These are phyloP conservation scores for Candida boleticola DNA, from an alignment of 805 yeast genomes.

Conservation along the genomic window DNA sequence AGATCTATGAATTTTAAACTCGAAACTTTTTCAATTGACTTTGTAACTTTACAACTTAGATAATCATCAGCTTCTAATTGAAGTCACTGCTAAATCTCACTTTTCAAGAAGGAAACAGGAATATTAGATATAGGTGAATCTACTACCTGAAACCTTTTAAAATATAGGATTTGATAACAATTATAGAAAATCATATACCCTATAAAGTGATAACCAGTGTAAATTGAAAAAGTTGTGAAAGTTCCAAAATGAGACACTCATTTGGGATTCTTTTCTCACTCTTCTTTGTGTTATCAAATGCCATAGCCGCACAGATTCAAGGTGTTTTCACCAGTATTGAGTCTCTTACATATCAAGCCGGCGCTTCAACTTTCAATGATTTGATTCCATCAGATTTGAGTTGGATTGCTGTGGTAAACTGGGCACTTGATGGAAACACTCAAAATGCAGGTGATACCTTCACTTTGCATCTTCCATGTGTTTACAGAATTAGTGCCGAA, in stretches of 20 bases:
- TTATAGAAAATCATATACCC: too few species aligned
- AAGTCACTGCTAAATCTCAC: too few species aligned
- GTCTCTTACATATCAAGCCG: slow-evolving; percentile 10
- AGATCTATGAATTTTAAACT: too few species aligned
- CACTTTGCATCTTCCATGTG: slow-evolving; percentile 13
- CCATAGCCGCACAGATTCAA: slow-evolving; percentile 8
- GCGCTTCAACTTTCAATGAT: slow-evolving; percentile 2
- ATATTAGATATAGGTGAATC: too few species aligned
- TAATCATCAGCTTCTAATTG: too few species aligned
- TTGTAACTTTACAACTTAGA: too few species aligned
- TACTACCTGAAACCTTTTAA: too few species aligned
- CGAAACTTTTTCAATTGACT: too few species aligned
- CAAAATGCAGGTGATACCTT: slow-evolving; percentile 21
- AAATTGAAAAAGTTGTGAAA: too few species aligned
- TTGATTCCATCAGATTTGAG: background rate
- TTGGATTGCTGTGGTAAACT: slow-evolving; percentile 19
- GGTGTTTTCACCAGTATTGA: slow-evolving; percentile 18
- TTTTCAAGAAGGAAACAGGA: too few species aligned
- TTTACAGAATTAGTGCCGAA: slow-evolving; percentile 13
- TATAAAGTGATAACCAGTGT: too few species aligned
- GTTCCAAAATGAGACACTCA: background rate
- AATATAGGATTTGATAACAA: too few species aligned
- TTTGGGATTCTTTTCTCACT: background rate
- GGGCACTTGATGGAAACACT: slow-evolving; percentile 19
- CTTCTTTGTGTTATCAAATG: background rate